Evolutionary conservation across 495 filamentous ascomycete species (phyloP).

Genomic region (Polyplosphaeria fusca): DNA sequence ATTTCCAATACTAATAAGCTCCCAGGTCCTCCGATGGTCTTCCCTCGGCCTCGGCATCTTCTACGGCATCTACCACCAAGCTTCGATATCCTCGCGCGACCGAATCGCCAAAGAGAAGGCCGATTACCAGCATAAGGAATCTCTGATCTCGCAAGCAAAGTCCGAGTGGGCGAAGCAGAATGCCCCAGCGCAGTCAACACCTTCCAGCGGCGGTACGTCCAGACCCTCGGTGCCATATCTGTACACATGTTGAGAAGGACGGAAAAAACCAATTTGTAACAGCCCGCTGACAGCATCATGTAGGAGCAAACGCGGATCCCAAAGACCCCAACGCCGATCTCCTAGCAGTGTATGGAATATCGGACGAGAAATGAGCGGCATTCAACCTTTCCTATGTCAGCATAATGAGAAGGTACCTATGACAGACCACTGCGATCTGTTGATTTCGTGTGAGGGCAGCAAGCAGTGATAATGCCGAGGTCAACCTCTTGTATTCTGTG

Average conservation of each 20-base stretch:
- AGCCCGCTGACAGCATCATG: conserved; percentile 4
- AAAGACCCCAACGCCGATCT: conserved; percentile 85
- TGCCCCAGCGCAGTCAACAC: conserved; percentile 49
- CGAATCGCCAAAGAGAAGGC: conserved; percentile 64
- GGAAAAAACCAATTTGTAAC: too few relatives aligned
- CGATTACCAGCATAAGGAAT: conserved; percentile 83
- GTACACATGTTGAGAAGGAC: too few relatives aligned
- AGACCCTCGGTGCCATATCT: background rate
- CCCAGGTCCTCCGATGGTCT: conserved; percentile 89
- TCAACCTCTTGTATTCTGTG: conserved; percentile 30
- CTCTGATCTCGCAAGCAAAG: conserved; percentile 86
- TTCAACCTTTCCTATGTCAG: background rate
- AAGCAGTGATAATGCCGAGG: background rate
- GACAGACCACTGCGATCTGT: background rate
- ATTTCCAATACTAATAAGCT: conserved; percentile 27
- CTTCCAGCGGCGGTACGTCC: conserved; percentile 56
- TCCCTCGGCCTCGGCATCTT: conserved; percentile 82
- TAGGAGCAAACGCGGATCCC: conserved; percentile 58
- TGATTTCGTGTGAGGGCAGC: background rate
- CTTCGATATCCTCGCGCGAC: conserved; percentile 62
- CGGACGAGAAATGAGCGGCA: conserved; percentile 35
- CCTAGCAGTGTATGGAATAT: conserved; percentile 71
- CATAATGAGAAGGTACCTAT: conserved; percentile 1
- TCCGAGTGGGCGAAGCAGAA: conserved; percentile 79
- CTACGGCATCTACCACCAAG: conserved; percentile 92